Evolutionary conservation across 2,329 filamentous ascomycete genomes (phyloP), one percentile per base, ranked within the genome.

Genomic region (Phaeophleospora eucalypticola): DNA sequence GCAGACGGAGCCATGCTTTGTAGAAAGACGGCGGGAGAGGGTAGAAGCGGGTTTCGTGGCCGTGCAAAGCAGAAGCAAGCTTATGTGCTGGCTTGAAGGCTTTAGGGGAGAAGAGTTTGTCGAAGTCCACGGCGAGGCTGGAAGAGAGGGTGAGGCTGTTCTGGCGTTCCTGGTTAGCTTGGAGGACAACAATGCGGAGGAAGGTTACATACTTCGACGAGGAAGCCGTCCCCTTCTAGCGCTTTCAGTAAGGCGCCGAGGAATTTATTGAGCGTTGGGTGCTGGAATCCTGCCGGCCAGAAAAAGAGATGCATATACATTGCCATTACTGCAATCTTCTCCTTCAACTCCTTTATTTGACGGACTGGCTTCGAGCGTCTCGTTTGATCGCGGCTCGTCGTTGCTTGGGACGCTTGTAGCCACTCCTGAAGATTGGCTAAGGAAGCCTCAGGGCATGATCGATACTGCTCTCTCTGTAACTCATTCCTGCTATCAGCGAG

Each of bases 251-350:
- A 27, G 4, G 49, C 45, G 9, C 49, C 49, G 41, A 45, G 46
- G 34, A 52, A 52, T 15, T 48, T 48, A 34, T 46, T 33, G n/a
- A 35, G 32, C 17, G 44, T 8, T 16, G 40, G 12, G 33, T 48
- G 45, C 14, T 52, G 41, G 10, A 45, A 43, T 12, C 41, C 42
- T 12, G 42, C 18, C 7, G 49, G 49, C 41, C 42, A 52, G 37
- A 52, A 52, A 36, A 52, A 52, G 9, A 18, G 38, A 33, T 43
- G 45, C 3, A 52, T 32, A 21, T 48, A 45, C 33, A 40, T 24
- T 4, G 45, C 27, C 10, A 49, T 14, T n/a, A 36, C 24, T 7
- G 41, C 45, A 20, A 48, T 42, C 8, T 18, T 24, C 14, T 42
- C 14, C 12, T 43, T n/a, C n/a, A n/a, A n/a, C n/a, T n/a, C n/a